Percentiles rank a stretch among this genome's conserved stretches.
phyloP scores from a whole-genome alignment of 2,329 filamentous ascomycete genomes.

The Thielaviopsis musarum region DNA sequence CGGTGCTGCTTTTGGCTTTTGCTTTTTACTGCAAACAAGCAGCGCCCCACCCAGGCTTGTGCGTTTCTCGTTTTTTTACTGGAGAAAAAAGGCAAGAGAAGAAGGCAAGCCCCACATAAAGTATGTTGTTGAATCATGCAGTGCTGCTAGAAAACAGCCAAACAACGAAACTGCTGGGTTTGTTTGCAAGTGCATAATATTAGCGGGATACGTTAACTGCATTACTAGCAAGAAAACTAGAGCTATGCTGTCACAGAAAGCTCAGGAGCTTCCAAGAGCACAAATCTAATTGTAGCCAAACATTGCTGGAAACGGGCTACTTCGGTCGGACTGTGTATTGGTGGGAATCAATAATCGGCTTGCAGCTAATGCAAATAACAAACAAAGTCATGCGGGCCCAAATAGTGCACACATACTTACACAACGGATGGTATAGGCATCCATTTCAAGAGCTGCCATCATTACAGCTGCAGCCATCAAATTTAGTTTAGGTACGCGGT shows the following conservation, averaged over 20 bases:
- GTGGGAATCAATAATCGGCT: too few relatives aligned
- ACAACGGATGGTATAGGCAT: too few relatives aligned
- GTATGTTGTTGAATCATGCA: neutral
- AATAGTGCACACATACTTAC: too few relatives aligned
- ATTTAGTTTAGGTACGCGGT: too few relatives aligned
- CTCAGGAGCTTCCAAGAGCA: neutral
- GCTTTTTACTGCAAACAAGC: neutral
- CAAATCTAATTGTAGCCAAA: neutral
- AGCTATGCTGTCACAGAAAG: neutral
- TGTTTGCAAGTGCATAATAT: too few relatives aligned
- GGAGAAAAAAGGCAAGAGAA: neutral
- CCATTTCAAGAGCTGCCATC: too few relatives aligned
- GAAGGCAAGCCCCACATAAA: neutral
- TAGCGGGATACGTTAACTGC: neutral
- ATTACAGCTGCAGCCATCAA: too few relatives aligned
- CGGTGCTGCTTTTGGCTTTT: neutral
- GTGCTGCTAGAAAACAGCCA: too few relatives aligned
- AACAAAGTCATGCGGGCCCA: too few relatives aligned
- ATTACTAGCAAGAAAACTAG: neutral
- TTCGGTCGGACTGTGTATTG: too few relatives aligned
- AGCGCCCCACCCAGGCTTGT: neutral
- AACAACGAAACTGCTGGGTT: neutral
- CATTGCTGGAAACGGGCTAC: too few relatives aligned
- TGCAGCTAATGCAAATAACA: too few relatives aligned
- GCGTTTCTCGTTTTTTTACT: neutral